Base-by-base conservation (phyloP, 2,329 filamentous ascomycete genomes). In the Boeremia exigua region DNA sequence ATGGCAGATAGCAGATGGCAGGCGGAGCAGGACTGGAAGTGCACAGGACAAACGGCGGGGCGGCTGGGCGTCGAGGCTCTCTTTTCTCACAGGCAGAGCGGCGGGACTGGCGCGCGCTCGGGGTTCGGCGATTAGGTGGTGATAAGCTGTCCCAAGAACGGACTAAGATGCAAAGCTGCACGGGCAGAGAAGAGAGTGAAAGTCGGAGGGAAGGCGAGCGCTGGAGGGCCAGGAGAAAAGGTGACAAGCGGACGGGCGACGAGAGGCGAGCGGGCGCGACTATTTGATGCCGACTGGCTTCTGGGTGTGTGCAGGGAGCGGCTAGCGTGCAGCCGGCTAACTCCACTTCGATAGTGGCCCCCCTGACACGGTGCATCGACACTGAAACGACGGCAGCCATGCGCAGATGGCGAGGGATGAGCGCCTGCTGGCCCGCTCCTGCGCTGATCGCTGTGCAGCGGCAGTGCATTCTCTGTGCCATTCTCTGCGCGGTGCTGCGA, bases 221-320 rank as follows among this genome's bases (percentile, higher is more conserved):
- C 61, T 62, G 56, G 63, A 60, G 54, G 62, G 56, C 55, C 81
- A 60, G 64, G 63, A 64, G 66, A 64, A 64, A 62, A 66, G 62
- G 61, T 58, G 62, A 71, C 60, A 57, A 65, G 88, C 56, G 81
- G 80, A 68, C 90, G 94, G 74, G 81, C 87, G 48, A 85, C 82
- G 58, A 82, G 88, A 59, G 45, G 62, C 58, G 61, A 56, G 59
- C 59, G 51, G 45, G 59, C 44, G 43, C 40, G 50, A 58, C 60
- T 62, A 62, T 63, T 59, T 63, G 60, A 54, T 48, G 61, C 54
- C 52, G 43, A 52, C 58, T 56, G 57, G 52, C 58, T 55, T 48
- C 38, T 53, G 59, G 49, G 19, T 50, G 48, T 57, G 17, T 38
- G 47, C 42, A 50, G 47, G 53, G 47, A 40, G 39, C 28, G 39